Conservation (phyloP, 2,329 filamentous ascomycete species). For the Botrytis fragariae region DNA sequence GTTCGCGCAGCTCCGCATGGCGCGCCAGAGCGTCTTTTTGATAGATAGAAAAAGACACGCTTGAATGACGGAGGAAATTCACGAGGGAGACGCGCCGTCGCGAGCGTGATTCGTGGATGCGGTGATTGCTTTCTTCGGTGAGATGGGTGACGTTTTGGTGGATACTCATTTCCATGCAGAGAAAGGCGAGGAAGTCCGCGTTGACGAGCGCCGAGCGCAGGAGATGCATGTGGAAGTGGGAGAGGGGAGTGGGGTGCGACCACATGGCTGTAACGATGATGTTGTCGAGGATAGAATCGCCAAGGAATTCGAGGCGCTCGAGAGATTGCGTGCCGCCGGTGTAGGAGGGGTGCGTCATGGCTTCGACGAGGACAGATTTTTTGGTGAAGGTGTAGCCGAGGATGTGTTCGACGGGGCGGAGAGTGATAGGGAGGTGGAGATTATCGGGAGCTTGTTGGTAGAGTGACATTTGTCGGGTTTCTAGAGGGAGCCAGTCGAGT, state of each 20-base stretch:
- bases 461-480: conserved; percentile 44
- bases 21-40: conserved; percentile 39
- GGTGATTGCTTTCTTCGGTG: not conserved
- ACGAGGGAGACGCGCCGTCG: conserved; percentile 48
- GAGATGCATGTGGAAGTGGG: conserved; percentile 67
- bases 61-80: conserved; percentile 65
- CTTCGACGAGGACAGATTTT: conserved; percentile 68
- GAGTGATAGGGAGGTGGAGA: conserved; percentile 41
- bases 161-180: conserved; percentile 59
- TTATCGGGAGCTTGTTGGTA: conserved; percentile 42
- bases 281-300: conserved; percentile 80
- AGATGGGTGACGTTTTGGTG: conserved; percentile 37
- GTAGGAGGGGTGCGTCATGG: conserved; percentile 73
- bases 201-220: conserved; percentile 77
- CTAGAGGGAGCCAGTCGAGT: conserved; percentile 51
- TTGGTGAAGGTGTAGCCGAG: conserved; percentile 71
- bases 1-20: conserved; percentile 44
- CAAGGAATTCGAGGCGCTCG: conserved; percentile 83
- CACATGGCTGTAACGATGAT: conserved; percentile 63
- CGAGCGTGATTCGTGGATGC: conserved; percentile 16
- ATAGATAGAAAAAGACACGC: conserved; percentile 46
- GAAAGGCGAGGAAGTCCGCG: conserved; percentile 73
- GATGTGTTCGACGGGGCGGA: conserved; percentile 56
- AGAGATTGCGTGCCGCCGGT: conserved; percentile 48
- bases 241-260: conserved; percentile 46